A percentile compares a stretch with the other conserved stretches of the same genome.
Conservation (phyloP, 805 yeast species). For the Myxozyma sirexii region DNA sequence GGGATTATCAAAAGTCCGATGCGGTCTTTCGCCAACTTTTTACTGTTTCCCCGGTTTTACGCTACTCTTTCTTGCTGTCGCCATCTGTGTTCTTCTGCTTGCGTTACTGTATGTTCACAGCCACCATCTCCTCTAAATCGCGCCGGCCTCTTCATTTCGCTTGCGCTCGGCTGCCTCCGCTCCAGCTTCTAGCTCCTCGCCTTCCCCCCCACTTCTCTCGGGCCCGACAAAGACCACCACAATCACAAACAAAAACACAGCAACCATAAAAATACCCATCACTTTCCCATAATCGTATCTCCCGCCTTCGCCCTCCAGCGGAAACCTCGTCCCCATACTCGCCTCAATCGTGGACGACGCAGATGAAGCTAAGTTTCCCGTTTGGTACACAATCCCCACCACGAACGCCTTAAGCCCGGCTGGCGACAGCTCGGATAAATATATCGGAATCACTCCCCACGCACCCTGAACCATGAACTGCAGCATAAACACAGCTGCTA, state of each 20-base stretch:
- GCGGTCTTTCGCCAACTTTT: no score
- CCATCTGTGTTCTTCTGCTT: no score
- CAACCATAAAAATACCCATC: conserved; percentile 69
- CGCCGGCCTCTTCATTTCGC: no score
- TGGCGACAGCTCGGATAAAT: conserved; percentile 65
- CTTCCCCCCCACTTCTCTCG: conserved; percentile 52
- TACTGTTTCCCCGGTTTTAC: no score
- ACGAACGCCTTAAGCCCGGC: conserved; percentile 64
- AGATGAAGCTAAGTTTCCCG: conserved; percentile 71
- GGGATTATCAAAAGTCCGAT: no score
- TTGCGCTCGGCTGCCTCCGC: conserved; percentile 61
- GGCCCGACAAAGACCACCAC: conserved; percentile 48
- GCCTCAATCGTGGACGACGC: conserved; percentile 74
- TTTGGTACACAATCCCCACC: conserved; percentile 65
- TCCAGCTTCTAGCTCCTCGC: conserved; percentile 63
- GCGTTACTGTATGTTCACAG: no score
- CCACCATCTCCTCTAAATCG: no score
- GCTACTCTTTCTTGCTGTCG: no score
- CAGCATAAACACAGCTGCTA: conserved; percentile 62
- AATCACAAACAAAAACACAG: conserved; percentile 58
- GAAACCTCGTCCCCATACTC: conserved; percentile 57
- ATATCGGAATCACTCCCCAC: conserved; percentile 72
- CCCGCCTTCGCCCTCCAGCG: conserved; percentile 29
- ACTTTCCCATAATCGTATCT: conserved; percentile 63
- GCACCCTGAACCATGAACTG: conserved; percentile 71